Base-by-base conservation (phyloP, 805 yeast species). In the Tetrapisispora taiwanensis region DNA sequence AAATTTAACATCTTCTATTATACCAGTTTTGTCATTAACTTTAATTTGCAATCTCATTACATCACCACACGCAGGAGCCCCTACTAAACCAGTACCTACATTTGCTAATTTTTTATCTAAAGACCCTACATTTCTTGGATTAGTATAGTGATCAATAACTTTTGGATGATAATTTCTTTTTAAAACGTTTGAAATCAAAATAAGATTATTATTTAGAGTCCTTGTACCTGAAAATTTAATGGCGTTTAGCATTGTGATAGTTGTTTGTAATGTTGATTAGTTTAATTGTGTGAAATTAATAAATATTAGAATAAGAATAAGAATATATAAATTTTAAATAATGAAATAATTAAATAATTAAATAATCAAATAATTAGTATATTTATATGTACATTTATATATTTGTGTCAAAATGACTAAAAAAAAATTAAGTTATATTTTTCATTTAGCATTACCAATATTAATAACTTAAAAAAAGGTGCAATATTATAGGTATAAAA, bases 61-160 rank as follows among this genome's bases (percentile, higher is more conserved):
- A 70, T 92, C 98, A 45, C 98, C 98, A 70, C 98, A 92, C 0
- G 98, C 98, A 44, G 98, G 97, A 0, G 98, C 97, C 46, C 98
- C 98, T 14, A 92, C 98, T 37, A 92, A 74, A 1, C 98, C 98
- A 1, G 97, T 92, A 36, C 98, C 98, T 12, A 92, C 97, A 53
- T 79, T 76, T 15, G 68, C 58, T 47, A 77, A 75, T 44, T 72
- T 73, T 67, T 89, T 88, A 67, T 89, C 87, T 65, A 92, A 69
- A 6, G 95, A 76, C 15, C 98, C 98, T 24, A 92, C 97, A 61
- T 92, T 92, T 66, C 98, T 78, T 48, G 98, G 98, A 69, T 90
- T 89, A 58, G 85, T 80, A 67, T 92, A 92, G 63, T 92, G 98
- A 62, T 92, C 97, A 55, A 90, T 81, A 43, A 90, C 97, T 63